Evolutionary conservation across 2,329 filamentous ascomycete species (phyloP), one percentile per base, ranked within the genome.

Genomic region (Ophiostoma ips): DNA sequence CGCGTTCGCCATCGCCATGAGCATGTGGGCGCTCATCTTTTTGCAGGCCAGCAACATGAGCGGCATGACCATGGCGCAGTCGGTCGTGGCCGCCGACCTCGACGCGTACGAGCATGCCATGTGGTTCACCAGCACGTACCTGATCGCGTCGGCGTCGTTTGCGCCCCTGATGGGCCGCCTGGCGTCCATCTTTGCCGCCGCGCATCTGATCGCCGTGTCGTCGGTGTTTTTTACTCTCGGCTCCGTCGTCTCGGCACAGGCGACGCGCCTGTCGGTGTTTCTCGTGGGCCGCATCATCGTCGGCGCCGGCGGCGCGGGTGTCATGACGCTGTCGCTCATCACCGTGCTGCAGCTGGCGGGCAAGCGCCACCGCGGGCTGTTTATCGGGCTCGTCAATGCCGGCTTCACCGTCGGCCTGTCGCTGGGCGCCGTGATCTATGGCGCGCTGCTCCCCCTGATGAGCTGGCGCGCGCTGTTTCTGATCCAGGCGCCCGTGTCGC

Each of bases 61-160:
- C 12, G 80, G 87, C 57, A 81, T 94, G 61, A 85, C 84, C 6
- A 89, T 87, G 50, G 84, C 83, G 2, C 87, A 92, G 65, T 85
- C 81, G 8, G 71, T 72, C 46, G 86, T 94, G 56, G 85, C 86
- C 2, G 75, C 73, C 8, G 85, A 90, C 56, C 70, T 94, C 2
- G 72, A 85, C 63, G 77, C 84, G 1, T 88, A 87, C 59, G 78
- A 81, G 50, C 69, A 79, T 50, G 80, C 79, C 34, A 84, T 79
- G 63, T 94, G 86, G 86, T 87, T 92, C 61, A 87, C 83, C 8
- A 86, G 83, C 31, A 72, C 82, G 2, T 94, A 87, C 61, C 71
- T 92, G 45, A 72, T 77, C 54, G 62, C 68, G 57, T 71, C 72
- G 74, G 86, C 74, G 28, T 73, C 71, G 12, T 64, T 84, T 12